Base-by-base conservation (phyloP, 2,329 filamentous ascomycete species). In the Verticillium nubilum region DNA sequence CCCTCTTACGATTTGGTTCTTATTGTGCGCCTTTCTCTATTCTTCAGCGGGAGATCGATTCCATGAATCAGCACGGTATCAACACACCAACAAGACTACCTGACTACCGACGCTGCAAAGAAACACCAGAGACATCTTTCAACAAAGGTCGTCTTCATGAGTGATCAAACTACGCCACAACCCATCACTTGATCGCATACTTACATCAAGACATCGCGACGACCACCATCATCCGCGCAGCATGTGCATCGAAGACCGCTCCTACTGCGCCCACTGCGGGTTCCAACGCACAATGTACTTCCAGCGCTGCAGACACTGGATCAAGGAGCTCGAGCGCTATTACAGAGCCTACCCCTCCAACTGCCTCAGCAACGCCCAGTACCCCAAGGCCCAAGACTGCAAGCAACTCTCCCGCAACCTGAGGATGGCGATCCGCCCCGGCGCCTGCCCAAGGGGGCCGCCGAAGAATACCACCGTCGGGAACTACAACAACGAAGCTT, bases 201-300 rank as follows among this genome's bases (percentile, higher is more conserved):
- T 12, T 31, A 31, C 5, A 25, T n/a, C 23, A 15, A 28, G 26
- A 54, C 27, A 12, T 15, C 17, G 15, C 5, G 5, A 23, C 4
- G n/a, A n/a, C 29, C n/a, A 35, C 31, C 2, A 13, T n/a, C 26
- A 15, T 13, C 29, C 7, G 15, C 13, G 15, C 52, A 31, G 10
- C 23, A 66, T 66, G 64, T 66, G 64, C 52, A 55, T 28, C 33
- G 58, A 66, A 60, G 35, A 47, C 26, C 59, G 61, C 19, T 59
- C 64, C 31, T 47, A 60, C 35, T 66, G 64, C 56, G 50, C 53
- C 26, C 55, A 31, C 37, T 66, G 64, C 57, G 59, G 60, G 9
- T 61, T 61, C 52, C 25, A 58, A 28, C 62, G 64, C 28, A 54
- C 60, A 53, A 64, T 66, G 25, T 37, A 57, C 60, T 66, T 60